Evolutionary conservation across 139 green algal genomes (phyloP), one percentile per base, ranked within the genome.

Genomic region (Chlamydomonas asymmetrica): DNA sequence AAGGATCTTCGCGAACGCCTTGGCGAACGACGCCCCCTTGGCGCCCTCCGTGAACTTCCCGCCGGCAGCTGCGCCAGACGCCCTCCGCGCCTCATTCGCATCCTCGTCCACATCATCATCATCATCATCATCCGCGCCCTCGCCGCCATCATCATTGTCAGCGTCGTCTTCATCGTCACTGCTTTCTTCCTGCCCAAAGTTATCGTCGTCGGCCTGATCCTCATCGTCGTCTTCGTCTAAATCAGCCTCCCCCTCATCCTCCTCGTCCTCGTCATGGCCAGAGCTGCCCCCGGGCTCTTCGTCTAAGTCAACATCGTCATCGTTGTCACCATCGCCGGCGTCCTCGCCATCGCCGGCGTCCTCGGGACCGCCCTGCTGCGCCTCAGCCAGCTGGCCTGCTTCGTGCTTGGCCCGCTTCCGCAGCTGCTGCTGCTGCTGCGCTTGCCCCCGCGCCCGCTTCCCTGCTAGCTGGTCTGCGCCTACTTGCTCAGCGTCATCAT

Each of bases 1-100:
- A 27, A 95, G 69, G 63, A 94, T 85, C 71, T 90, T 91, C 10
- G 50, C 70, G 80, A 96, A 96, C 0, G 90, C 90, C 38, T 88
- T 86, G n/a, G 91, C 87, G 61, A 95, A 93, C 0, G 87, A 89
- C 22, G 78, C 84, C 4, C 74, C 80, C 80, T 94, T 93, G 32
- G 48, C 79, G 1, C 87, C 90, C 67, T 85, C 63, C 32, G 83
- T 49, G 31, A 92, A 92, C 1, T 74, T 82, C 5, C 27, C 65
- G 23, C 18, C 25, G 32, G 16, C 40, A 43, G 49, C 59, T n/a
- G n/a, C n/a, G 32, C 69, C 65, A 27, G 32, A 50, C 67, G 56
- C 62, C 50, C 4, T 40, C 41, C 6, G 27, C 63, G 64, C 41
- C 56, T 63, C 59, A 64, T 73, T 41, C 22, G 52, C 66, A 38